phyloP scores from a whole-genome alignment of 768 basidiomycete species.

The Boletus sp. region DNA sequence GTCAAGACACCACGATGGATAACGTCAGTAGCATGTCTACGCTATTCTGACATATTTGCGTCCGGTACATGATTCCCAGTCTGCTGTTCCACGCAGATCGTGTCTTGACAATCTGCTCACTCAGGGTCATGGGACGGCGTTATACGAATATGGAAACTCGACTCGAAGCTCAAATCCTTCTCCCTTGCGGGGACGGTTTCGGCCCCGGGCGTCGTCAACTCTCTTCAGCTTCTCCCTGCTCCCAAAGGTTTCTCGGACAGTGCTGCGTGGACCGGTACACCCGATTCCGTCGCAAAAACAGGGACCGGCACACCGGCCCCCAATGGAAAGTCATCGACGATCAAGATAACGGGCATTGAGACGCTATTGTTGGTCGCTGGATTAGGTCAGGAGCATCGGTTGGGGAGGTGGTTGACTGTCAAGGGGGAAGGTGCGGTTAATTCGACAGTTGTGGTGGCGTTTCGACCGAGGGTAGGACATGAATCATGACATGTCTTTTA shows the following conservation, averaged over 20 bases:
- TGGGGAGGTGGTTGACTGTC: conserved; percentile 84
- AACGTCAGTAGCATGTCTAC: conserved; percentile 74
- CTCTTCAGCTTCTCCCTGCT: conserved; percentile 72
- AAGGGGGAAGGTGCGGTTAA: conserved; percentile 72
- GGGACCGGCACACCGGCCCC: neutral
- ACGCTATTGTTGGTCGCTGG: conserved; percentile 71
- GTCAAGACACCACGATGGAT: conserved; percentile 88
- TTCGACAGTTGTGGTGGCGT: conserved; percentile 61
- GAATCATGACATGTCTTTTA: conserved; percentile 2
- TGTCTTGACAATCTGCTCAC: neutral
- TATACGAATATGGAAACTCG: conserved; percentile 89
- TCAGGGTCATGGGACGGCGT: conserved; percentile 92
- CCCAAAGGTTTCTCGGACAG: conserved; percentile 40
- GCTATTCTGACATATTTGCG: conserved; percentile 87
- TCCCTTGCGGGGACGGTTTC: conserved; percentile 58
- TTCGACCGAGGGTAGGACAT: conserved; percentile 36
- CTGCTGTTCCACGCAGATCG: neutral
- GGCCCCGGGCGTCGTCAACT: conserved; percentile 82
- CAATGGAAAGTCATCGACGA: conserved; percentile 11
- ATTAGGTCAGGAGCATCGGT: conserved; percentile 80
- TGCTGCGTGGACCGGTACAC: conserved; percentile 38
- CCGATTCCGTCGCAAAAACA: neutral
- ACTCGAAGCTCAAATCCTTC: conserved; percentile 75
- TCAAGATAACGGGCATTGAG: conserved; percentile 31
- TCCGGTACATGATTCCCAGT: conserved; percentile 56